Evolutionary conservation across 225 moss, liverwort and hornwort species (phyloP), one percentile per base, ranked within the genome.

Genomic region (Sphagnum contortum): DNA sequence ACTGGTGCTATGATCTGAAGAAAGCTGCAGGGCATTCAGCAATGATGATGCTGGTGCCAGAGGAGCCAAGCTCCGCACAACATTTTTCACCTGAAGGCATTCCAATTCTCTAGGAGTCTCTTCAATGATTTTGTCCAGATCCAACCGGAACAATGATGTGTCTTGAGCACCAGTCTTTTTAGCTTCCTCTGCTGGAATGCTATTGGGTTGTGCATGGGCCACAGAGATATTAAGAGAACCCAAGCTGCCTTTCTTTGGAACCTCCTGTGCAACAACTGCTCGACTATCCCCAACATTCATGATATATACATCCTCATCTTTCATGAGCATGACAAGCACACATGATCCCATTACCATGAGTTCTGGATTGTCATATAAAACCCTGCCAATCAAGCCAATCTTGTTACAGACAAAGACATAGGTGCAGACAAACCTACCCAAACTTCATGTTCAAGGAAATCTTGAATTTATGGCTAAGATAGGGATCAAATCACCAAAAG

Each of bases 301-400:
- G 83, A 98, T 92, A 79, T 98, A 98, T 81, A 98, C 87, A 76
- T 98, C 96, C 74, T 92, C 90, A 71, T 87, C 92, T 77, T 98
- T 98, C 96, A 98, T 98, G 55, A 98, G 81, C 96, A 98, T 98
- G 69, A 98, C 92, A 72, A 98, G 76, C 13, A 98, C 96, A 85
- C 96, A 98, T 29, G 96, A 98, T 50, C 96, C 96, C 96, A 98
- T 98, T 50, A 98, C 75, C 65, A 92, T 92, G 73, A 98, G 77
- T 59, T 98, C 96, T 44, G 96, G 96, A 72, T 92, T 90, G 65
- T 93, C 96, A 64, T 80, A 80, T 49, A 93, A 65, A 49, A 87
- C 96, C 74, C 80, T 92, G 84, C 53, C 29, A 29, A 53, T 64
- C 55, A 58, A 29, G 29, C 29, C 29, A 55, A 55, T 29, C 29